phyloP scores from a whole-genome alignment of 495 filamentous ascomycete species.

The Penicillium turbatum region DNA sequence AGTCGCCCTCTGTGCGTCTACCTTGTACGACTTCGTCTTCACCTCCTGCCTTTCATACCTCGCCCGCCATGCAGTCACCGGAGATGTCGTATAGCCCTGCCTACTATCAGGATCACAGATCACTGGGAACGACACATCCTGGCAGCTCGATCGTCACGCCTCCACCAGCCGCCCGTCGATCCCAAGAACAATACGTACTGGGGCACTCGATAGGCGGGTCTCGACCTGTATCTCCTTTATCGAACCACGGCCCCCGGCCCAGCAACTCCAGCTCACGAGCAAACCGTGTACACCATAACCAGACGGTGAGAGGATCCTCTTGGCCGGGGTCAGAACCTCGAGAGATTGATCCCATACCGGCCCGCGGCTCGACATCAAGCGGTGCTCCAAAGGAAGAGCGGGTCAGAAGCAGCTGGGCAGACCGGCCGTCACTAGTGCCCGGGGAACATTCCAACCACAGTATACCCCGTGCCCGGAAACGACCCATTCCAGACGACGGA shows the following conservation, averaged over 20 bases:
- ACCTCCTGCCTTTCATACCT: conserved; percentile 8
- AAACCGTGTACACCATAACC: conserved; percentile 13
- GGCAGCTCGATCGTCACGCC: conserved; percentile 18
- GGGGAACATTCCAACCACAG: conserved; percentile 28
- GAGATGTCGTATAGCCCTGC: conserved; percentile 43
- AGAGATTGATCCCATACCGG: conserved; percentile 25
- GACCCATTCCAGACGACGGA: conserved; percentile 24
- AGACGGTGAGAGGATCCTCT: conserved; percentile 12
- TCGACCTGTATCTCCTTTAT: conserved; percentile 15
- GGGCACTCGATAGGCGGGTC: conserved; percentile 5
- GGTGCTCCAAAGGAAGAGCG: conserved; percentile 35
- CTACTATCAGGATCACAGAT: conserved; percentile 34
- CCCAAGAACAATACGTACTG: conserved; percentile 17
- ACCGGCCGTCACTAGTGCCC: conserved; percentile 42
- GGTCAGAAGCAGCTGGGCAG: conserved; percentile 33
- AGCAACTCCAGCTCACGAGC: conserved; percentile 16
- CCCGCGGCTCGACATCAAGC: conserved; percentile 27
- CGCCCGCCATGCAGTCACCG: conserved; percentile 32
- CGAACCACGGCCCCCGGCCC: conserved; percentile 14
- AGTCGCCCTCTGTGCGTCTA: conserved; percentile 33
- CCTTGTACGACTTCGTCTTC: conserved; percentile 33
- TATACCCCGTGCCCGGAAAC: conserved; percentile 30
- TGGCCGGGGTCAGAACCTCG: conserved; percentile 13
- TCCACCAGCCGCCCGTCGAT: conserved; percentile 21
- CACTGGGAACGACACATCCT: conserved; percentile 22